Evolutionary conservation across 2,329 filamentous ascomycete species (phyloP), one percentile per base, ranked within the genome.

Genomic region (Hypoxylon sp.): DNA sequence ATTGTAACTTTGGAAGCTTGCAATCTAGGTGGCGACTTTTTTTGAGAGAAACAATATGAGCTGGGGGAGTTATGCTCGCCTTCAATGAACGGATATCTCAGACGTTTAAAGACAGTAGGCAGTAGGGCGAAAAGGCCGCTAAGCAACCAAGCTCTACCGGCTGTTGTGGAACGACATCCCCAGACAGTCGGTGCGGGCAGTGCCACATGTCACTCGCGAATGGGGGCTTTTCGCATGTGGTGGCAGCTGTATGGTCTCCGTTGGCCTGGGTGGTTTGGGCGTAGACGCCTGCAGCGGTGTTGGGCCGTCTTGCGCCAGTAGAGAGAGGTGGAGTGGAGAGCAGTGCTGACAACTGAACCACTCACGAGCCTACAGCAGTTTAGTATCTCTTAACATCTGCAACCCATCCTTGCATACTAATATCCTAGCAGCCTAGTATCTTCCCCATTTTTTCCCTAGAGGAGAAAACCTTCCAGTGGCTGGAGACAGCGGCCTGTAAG

Each of bases 131-230:
- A 68, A 70, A 67, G 63, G 38, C 63, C 70, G 63, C 67, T 68
- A 67, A 60, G 59, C 38, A 21, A 60, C 48, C 59, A 64, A 50
- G 41, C 19, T 60, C 46, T 71, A 70, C 71, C 69, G 70, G 67
- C 70, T 69, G 69, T 67, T 65, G 71, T 73, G 71, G 70, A 69
- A 73, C 71, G 69, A 72, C 64, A 66, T 65, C 72, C 71, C 70
- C 71, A 70, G 72, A 73, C 60, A 66, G 63, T 71, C 70, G 70
- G 68, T 71, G 68, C 65, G 66, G 68, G 70, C 70, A 60, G 67
- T 76, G 74, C 75, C 76, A 77, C 76, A 77, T 77, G 76, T 77
- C 75, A 75, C 69, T 71, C 67, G 52, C 63, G 63, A 73, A 74
- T 69, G 69, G 68, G 68, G 71, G 66, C 72, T 72, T 59, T 63